phyloP scores from a whole-genome alignment of 495 filamentous ascomycete genomes.

The Aspergillus bertholletiae region DNA sequence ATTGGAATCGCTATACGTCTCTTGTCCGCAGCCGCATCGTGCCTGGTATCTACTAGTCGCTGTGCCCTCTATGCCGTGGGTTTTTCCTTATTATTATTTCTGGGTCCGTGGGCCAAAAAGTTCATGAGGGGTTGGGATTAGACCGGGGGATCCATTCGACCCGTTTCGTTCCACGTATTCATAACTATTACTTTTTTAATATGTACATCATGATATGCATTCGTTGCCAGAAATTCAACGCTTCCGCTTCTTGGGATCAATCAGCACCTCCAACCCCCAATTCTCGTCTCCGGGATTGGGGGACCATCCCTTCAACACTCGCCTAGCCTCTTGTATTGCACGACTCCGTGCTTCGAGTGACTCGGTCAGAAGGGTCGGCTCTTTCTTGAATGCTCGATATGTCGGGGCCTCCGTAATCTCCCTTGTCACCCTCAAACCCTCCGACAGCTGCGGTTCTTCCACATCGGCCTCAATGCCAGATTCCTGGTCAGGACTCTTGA shows the following conservation, averaged over 20 bases:
- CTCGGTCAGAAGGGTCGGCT: neutral
- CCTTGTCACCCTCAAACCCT: neutral
- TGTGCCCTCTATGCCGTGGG: neutral
- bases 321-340: conserved; percentile 33
- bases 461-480: neutral
- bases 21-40: conserved; percentile 82
- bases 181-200: conserved; percentile 4
- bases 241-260: conserved; percentile 36
- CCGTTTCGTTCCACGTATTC: neutral
- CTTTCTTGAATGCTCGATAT: conserved; percentile 33
- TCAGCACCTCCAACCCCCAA: conserved; percentile 37
- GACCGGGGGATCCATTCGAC: neutral
- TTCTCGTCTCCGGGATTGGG: conserved; percentile 37
- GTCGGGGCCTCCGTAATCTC: conserved; percentile 15
- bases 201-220: conserved; percentile 2
- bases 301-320: conserved; percentile 34
- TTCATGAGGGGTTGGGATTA: too few species aligned
- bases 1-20: conserved; percentile 88
- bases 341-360: conserved; percentile 19
- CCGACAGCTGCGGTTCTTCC: neutral
- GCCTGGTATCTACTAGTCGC: conserved; percentile 82
- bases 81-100: neutral
- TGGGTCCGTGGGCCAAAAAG: neutral
- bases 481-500: neutral
- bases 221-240: conserved; percentile 15